These are phyloP conservation scores for Dryadomyces quercivorus DNA, from an alignment of 2,329 filamentous ascomycete genomes.

Conservation along the genomic window DNA sequence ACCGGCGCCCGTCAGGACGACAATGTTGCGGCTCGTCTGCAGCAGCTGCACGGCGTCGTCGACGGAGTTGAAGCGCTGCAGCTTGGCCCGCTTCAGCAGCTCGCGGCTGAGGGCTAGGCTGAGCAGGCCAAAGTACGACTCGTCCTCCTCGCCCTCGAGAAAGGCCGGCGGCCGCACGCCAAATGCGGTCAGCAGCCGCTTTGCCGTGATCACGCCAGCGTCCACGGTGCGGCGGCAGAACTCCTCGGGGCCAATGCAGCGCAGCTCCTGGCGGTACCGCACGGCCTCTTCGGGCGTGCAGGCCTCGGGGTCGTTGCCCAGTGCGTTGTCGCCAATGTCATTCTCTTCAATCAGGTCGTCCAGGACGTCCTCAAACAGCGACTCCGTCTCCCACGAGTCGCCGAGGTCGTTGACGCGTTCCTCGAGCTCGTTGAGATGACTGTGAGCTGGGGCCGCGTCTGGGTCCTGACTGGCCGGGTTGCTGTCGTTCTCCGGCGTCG, in stretches of 20 bases:
- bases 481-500: not conserved
- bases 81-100: slow-evolving; percentile 68
- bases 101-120: slow-evolving; percentile 70
- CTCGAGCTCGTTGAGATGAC: slow-evolving; percentile 29
- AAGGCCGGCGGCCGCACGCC: slow-evolving; percentile 62
- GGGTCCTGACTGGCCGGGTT: not conserved
- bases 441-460: not conserved
- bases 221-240: slow-evolving; percentile 66
- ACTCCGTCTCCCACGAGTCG: slow-evolving; percentile 52
- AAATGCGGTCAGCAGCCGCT: slow-evolving; percentile 80
- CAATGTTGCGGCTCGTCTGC: slow-evolving; percentile 64
- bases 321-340: slow-evolving; percentile 26
- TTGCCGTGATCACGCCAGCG: slow-evolving; percentile 57
- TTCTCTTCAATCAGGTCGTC: slow-evolving; percentile 44
- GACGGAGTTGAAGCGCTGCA: slow-evolving; percentile 69
- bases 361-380: slow-evolving; percentile 49
- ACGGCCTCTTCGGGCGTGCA: slow-evolving; percentile 60
- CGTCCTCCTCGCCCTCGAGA: slow-evolving; percentile 60
- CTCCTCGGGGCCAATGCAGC: slow-evolving; percentile 61
- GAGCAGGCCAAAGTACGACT: slow-evolving; percentile 62
- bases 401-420: slow-evolving; percentile 37
- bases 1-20: slow-evolving; percentile 88
- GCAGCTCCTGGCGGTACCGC: slow-evolving; percentile 57
- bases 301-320: slow-evolving; percentile 28
- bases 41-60: slow-evolving; percentile 78